Evolutionary conservation across 2,329 filamentous ascomycete species (phyloP).

Genomic region (Venturiaceae sp.): DNA sequence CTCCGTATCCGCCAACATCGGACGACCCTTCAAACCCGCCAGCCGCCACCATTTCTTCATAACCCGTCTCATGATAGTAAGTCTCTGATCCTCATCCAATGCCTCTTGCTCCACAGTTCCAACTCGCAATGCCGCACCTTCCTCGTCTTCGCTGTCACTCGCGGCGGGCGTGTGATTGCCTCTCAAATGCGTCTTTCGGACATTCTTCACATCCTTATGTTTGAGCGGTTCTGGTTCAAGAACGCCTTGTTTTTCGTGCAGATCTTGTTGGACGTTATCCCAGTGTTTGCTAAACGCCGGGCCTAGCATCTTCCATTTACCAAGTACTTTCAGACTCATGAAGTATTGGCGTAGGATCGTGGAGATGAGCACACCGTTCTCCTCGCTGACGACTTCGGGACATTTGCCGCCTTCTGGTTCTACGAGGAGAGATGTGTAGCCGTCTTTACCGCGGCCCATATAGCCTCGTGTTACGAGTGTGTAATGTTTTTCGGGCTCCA

Average conservation of each 20-base stretch:
- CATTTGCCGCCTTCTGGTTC: slow-evolving; percentile 65
- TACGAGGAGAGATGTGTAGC: slow-evolving; percentile 67
- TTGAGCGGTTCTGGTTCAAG: slow-evolving; percentile 14
- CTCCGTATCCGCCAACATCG: slow-evolving; percentile 44
- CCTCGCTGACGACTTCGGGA: slow-evolving; percentile 72
- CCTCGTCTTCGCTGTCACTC: slow-evolving; percentile 12
- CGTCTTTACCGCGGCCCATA: slow-evolving; percentile 83
- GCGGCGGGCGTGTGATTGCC: background rate
- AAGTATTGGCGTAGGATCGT: slow-evolving; percentile 87
- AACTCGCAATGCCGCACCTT: slow-evolving; percentile 27
- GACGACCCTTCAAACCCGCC: slow-evolving; percentile 48
- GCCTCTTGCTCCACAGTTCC: slow-evolving; percentile 31
- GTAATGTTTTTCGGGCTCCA: slow-evolving; percentile 57
- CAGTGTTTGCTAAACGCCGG: slow-evolving; percentile 55
- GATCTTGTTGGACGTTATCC: slow-evolving; percentile 51
- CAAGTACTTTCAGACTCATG: slow-evolving; percentile 71
- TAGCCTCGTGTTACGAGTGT: slow-evolving; percentile 73
- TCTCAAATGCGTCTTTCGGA: background rate
- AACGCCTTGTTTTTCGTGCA: slow-evolving; percentile 24
- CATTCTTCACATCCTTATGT: background rate
- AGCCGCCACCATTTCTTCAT: slow-evolving; percentile 64
- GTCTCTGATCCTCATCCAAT: slow-evolving; percentile 40
- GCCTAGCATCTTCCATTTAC: slow-evolving; percentile 67
- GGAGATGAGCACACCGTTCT: slow-evolving; percentile 78
- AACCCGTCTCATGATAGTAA: slow-evolving; percentile 54